Percentiles rank a stretch among this genome's conserved stretches.
Evolutionary conservation across 2,329 filamentous ascomycete genomes (phyloP).

Genomic region (Monilinia fructicola): DNA sequence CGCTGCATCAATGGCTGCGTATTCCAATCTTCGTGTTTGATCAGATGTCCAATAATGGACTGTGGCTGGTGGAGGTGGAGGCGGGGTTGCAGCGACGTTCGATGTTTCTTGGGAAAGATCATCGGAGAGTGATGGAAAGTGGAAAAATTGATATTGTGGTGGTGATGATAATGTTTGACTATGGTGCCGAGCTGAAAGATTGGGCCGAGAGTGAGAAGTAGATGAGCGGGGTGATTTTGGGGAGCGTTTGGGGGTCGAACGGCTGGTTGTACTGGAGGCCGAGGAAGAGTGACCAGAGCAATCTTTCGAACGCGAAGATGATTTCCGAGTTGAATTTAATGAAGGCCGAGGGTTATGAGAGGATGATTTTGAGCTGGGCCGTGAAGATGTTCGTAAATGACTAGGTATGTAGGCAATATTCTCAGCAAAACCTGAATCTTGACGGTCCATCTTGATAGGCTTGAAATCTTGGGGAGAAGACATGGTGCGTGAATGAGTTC

Average conservation of each 20-base stretch:
- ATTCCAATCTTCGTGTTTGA: constrained; percentile 60
- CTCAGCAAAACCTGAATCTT: constrained; percentile 39
- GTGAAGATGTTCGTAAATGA: constrained; percentile 25
- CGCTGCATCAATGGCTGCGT: constrained; percentile 65
- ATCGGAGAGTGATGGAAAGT: constrained; percentile 36
- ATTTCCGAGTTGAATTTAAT: constrained; percentile 26
- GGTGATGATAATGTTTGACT: constrained; percentile 18
- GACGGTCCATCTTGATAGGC: constrained; percentile 34
- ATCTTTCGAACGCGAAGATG: constrained; percentile 28
- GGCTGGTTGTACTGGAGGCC: constrained; percentile 5
- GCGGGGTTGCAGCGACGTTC: constrained; percentile 40
- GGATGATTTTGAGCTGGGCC: constrained; percentile 26
- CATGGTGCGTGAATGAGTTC: constrained; percentile 5
- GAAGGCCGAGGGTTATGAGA: constrained; percentile 26
- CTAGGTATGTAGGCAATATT: constrained; percentile 23
- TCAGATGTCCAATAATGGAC: constrained; percentile 69
- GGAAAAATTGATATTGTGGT: constrained; percentile 36
- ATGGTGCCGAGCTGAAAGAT: constrained; percentile 21
- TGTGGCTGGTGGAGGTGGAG: constrained; percentile 54
- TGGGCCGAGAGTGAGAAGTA: constrained; percentile 2
- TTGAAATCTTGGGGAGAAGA: constrained; percentile 23
- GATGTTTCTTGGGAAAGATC: constrained; percentile 16
- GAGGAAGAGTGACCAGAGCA: constrained; percentile 20
- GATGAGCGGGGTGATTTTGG: constrained; percentile 27
- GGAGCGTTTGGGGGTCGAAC: constrained; percentile 25